A percentile compares a stretch with the other conserved stretches of the same genome.
Evolutionary conservation across 116 monocot genomes (phyloP).

Genomic region (Papilionanthe hybrid): DNA sequence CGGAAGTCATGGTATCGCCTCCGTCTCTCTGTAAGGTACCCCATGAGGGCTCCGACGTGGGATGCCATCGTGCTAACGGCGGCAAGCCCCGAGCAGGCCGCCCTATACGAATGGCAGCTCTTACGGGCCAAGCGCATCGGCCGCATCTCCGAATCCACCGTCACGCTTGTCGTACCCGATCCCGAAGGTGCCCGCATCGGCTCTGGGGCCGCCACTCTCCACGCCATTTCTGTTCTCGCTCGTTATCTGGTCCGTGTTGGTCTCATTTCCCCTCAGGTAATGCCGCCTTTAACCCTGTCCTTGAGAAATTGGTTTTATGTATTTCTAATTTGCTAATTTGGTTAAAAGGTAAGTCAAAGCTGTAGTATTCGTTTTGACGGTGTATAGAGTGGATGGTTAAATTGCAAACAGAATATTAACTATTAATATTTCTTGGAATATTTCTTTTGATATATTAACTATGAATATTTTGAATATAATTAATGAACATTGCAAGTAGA

Average conservation of each 20-base stretch:
- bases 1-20: conserved; percentile 85
- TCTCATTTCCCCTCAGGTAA: conserved; percentile 8
- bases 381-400: too few relatives aligned
- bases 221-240: conserved; percentile 61
- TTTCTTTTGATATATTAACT: too few relatives aligned
- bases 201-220: conserved; percentile 87
- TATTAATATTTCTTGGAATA: too few relatives aligned
- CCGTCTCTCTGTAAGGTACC: conserved; percentile 74
- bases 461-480: too few relatives aligned
- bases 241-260: conserved; percentile 34
- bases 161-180: conserved; percentile 81
- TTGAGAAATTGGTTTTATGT: too few relatives aligned
- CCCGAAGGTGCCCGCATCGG: conserved; percentile 91
- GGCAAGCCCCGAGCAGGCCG: conserved; percentile 91
- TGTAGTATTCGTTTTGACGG: too few relatives aligned
- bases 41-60: conserved; percentile 77
- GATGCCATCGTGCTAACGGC: conserved; percentile 95
- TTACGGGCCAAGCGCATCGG: conserved; percentile 74
- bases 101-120: conserved; percentile 87
- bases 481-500: too few relatives aligned
- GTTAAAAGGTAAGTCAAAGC: too few relatives aligned
- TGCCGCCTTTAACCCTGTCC: neutral
- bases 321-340: too few relatives aligned
- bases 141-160: conserved; percentile 69
- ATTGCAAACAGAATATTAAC: too few relatives aligned